Percentiles rank a stretch among this genome's conserved stretches.
These are phyloP conservation scores for Endocladia muricata DNA, from an alignment of 31 red algal genomes.

Conservation along the genomic window DNA sequence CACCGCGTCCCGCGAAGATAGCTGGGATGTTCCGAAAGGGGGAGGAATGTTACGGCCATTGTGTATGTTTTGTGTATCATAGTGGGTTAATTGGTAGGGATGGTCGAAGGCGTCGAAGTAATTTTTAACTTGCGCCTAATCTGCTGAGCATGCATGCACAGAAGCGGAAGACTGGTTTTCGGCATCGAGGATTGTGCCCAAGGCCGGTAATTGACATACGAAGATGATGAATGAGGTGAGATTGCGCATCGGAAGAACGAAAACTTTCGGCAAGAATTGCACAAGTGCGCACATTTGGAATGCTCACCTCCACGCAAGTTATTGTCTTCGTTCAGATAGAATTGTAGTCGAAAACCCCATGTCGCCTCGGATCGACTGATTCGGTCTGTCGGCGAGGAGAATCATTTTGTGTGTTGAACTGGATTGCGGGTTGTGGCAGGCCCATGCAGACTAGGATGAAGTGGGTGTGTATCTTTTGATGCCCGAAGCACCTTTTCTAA, in stretches of 20 bases:
- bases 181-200: not conserved
- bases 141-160: constrained; percentile 9
- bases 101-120: not conserved
- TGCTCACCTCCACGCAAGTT: constrained; percentile 1
- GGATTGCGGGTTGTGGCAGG: no score
- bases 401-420: constrained; percentile 11
- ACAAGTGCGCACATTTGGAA: not conserved
- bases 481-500: not conserved
- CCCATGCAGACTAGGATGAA: not conserved
- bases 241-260: constrained; percentile 13
- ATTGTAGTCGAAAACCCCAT: not conserved
- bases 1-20: not conserved
- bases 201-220: not conserved
- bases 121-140: not conserved
- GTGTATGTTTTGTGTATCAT: constrained; percentile 52
- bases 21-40: not conserved
- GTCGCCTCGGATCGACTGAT: not conserved
- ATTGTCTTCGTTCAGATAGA: constrained; percentile 10
- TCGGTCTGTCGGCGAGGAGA: no score
- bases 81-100: constrained; percentile 5
- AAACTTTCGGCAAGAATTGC: not conserved
- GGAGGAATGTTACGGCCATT: not conserved
- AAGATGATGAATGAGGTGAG: constrained; percentile 16
- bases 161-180: not conserved
- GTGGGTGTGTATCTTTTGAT: not conserved